Base-by-base conservation (phyloP, 345 rosid species). In the Boechera retrofracta region DNA sequence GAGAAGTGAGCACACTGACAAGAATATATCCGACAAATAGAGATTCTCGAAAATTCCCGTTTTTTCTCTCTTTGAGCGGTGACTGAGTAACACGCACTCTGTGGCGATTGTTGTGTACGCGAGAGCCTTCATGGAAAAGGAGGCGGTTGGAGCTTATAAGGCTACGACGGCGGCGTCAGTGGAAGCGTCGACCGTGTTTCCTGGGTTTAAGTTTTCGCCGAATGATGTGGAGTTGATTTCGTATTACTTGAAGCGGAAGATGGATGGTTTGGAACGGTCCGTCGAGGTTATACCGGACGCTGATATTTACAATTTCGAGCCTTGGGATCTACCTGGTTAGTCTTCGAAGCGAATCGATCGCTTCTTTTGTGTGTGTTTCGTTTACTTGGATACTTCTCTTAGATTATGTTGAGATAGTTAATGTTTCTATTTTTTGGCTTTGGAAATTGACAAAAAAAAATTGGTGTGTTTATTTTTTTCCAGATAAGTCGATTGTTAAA, bases 281-380 rank as follows among this genome's bases (percentile, higher is more conserved):
- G 90, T 89, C 0, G 96, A 88, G 80, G 85, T 91, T 59, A 88
- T 94, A 75, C 29, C 93, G 5, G 88, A 89, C 54, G 71, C 85
- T 33, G 96, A 90, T 9, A 84, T 94, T 69, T 90, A 89, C 80
- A 82, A 77, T 42, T 59, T 80, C 49, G 97, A 91, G 84, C 96
- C 98, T 1, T 90, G 98, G 96, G 96, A 91, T 76, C 85, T 94
- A 36, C 98, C 97, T 18, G 96, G 97, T 93, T 44, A 1, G 76
- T 26, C 55, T 57, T 64, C 45, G 3, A 10, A 39, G 0, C 42
- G 42, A 10, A 39, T 1, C 42, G 42, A 39, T 39, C 4, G 11
- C 0, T 10, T 39, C 4, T 9, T 39, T 39, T 38, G 0, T 36
- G 2, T 38, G 11, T 2, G 42, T 39, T 38, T 9, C 3, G 39